Conservation (phyloP, 768 basidiomycete genomes). For the Calocera cornea region DNA sequence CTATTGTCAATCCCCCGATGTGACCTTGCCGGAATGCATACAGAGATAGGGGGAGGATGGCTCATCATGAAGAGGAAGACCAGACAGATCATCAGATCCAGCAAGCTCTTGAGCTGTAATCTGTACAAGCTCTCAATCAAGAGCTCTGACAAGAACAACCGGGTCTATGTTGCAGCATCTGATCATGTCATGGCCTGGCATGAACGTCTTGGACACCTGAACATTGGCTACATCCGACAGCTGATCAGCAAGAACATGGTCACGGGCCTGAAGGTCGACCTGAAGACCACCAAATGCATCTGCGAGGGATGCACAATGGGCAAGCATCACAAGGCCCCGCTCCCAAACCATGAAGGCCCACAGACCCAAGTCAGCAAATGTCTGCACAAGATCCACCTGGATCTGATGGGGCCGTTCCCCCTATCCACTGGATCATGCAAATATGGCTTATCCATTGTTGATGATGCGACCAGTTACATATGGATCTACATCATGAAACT, state of each 20-base stretch:
- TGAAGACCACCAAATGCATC: not conserved
- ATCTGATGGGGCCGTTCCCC: slow-evolving; percentile 13
- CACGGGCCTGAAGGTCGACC: not conserved
- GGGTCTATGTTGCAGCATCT: not conserved
- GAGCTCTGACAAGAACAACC: not conserved
- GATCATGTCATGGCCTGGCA: not conserved
- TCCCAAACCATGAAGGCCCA: not conserved
- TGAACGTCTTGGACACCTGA: not conserved
- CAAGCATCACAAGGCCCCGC: not conserved
- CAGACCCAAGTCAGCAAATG: not conserved
- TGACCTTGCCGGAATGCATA: slow-evolving; percentile 9
- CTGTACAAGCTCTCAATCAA: slow-evolving; percentile 12
- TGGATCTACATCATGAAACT: not conserved
- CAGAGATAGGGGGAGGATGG: not conserved
- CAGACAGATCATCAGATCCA: not conserved
- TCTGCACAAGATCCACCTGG: slow-evolving; percentile 13
- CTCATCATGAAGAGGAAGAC: slow-evolving; percentile 14
- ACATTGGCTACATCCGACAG: not conserved
- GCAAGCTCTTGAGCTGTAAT: not conserved
- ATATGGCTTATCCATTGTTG: not conserved
- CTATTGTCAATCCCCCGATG: slow-evolving; percentile 19
- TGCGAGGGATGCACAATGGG: not conserved
- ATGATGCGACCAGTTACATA: not conserved
- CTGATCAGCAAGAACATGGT: not conserved
- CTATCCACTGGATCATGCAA: slow-evolving; percentile 5